A percentile compares a stretch with the other conserved stretches of the same genome.
These are phyloP conservation scores for Metschnikowia vanudenii DNA, from an alignment of 805 yeast genomes.

Conservation along the genomic window DNA sequence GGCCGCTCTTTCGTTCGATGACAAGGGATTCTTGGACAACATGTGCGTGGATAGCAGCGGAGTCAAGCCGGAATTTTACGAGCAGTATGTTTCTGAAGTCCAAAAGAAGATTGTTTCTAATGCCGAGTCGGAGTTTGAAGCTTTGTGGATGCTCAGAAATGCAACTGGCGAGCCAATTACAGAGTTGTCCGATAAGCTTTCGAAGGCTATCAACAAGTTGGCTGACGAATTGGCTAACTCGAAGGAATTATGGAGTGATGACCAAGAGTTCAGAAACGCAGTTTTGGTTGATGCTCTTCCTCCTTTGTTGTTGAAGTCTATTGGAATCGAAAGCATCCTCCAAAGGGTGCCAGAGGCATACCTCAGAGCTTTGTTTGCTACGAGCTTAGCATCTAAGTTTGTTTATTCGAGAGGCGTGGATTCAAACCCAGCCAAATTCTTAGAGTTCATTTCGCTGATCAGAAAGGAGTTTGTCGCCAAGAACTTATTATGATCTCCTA, in stretches of 20 bases:
- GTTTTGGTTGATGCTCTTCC: slow-evolving; percentile 81
- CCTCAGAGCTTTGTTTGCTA: slow-evolving; percentile 83
- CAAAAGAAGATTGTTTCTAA: slow-evolving; percentile 73
- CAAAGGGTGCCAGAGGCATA: slow-evolving; percentile 83
- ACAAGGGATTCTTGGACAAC: slow-evolving; percentile 69
- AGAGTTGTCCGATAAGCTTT: slow-evolving; percentile 77
- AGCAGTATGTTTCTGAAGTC: slow-evolving; percentile 79
- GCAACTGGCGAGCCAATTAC: slow-evolving; percentile 61
- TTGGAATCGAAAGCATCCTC: slow-evolving; percentile 67
- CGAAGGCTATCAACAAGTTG: slow-evolving; percentile 78
- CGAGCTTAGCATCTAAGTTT: slow-evolving; percentile 78
- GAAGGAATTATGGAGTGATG: slow-evolving; percentile 81
- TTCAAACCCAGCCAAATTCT: slow-evolving; percentile 75
- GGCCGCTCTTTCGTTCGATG: slow-evolving; percentile 90
- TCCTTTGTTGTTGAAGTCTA: slow-evolving; percentile 58
- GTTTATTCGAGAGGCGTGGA: slow-evolving; percentile 80
- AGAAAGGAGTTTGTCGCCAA: slow-evolving; percentile 44
- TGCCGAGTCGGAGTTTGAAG: slow-evolving; percentile 82
- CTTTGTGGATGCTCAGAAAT: slow-evolving; percentile 75
- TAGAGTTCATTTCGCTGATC: slow-evolving; percentile 62
- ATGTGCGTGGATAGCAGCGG: slow-evolving; percentile 69
- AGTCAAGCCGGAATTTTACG: slow-evolving; percentile 68
- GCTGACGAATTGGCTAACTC: slow-evolving; percentile 83
- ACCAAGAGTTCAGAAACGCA: slow-evolving; percentile 69
- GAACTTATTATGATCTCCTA: slow-evolving; percentile 34